A percentile compares a stretch with the other conserved stretches of the same genome.
phyloP scores from a whole-genome alignment of 2,329 filamentous ascomycete genomes.

The Trichoderma afroharzianum region DNA sequence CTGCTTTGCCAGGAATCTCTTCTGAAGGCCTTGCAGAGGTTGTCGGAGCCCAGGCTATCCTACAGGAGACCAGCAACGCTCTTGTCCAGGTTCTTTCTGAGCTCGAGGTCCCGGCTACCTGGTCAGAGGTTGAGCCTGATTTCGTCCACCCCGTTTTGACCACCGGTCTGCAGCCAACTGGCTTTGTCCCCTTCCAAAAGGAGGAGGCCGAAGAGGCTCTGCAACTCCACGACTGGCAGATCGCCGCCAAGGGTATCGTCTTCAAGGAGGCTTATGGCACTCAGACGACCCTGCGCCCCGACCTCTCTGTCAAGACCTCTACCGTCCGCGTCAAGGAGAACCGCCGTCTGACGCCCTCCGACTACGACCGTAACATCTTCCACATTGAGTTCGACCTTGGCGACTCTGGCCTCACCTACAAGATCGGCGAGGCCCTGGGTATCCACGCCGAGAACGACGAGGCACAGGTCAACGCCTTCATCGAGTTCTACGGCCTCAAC shows the following conservation, averaged over 20 bases:
- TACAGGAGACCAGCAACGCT: constrained; percentile 60
- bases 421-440: constrained; percentile 94
- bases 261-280: constrained; percentile 96
- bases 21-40: constrained; percentile 55
- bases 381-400: constrained; percentile 98
- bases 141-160: constrained; percentile 52
- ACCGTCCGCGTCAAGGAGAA: constrained; percentile 93
- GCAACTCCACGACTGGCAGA: constrained; percentile 71
- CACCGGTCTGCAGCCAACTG: constrained; percentile 67
- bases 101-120: constrained; percentile 73
- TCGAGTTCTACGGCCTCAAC: constrained; percentile 82
- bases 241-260: constrained; percentile 77
- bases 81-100: constrained; percentile 68
- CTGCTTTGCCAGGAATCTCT: constrained; percentile 66
- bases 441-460: constrained; percentile 94
- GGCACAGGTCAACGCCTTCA: constrained; percentile 75
- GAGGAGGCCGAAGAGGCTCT: constrained; percentile 65
- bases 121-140: constrained; percentile 64
- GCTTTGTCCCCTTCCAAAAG: constrained; percentile 79
- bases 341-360: constrained; percentile 79
- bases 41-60: constrained; percentile 51
- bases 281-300: constrained; percentile 70
- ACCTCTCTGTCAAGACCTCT: constrained; percentile 79
- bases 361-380: constrained; percentile 98
- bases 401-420: constrained; percentile 85